A percentile compares a stretch with the other conserved stretches of the same genome.
Conservation (phyloP, 352 stramenopile species). For the Globisporangium middletonii region DNA sequence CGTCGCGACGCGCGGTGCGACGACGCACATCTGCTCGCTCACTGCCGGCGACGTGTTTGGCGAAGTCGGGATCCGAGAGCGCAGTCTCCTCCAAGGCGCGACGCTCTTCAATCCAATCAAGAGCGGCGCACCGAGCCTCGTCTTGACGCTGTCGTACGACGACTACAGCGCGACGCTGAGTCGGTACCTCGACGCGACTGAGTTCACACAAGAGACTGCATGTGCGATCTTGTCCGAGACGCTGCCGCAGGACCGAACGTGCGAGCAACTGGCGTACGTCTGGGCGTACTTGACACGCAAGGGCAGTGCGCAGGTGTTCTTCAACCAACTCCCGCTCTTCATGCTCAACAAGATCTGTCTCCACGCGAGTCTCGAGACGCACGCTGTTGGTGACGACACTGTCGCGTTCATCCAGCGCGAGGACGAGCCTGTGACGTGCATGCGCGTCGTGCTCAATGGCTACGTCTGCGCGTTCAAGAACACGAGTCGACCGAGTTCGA, state of each 20-base stretch:
- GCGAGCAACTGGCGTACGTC: constrained; percentile 32
- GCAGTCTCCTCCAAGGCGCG: constrained; percentile 17
- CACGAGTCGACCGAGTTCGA: not conserved
- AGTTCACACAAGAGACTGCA: constrained; percentile 19
- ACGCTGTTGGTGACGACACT: constrained; percentile 19
- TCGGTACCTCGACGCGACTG: constrained; percentile 18
- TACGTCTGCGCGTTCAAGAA: constrained; percentile 40
- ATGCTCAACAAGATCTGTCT: constrained; percentile 26
- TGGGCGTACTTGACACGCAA: constrained; percentile 22
- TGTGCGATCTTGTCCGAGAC: constrained; percentile 21
- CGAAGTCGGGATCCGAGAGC: constrained; percentile 16
- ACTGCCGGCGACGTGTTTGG: constrained; percentile 29
- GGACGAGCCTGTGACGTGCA: constrained; percentile 17
- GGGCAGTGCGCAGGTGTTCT: constrained; percentile 30
- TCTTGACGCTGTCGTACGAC: constrained; percentile 23
- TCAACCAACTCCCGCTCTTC: constrained; percentile 24
- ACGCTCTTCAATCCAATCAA: constrained; percentile 24
- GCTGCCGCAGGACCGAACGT: constrained; percentile 34
- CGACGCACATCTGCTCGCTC: constrained; percentile 34
- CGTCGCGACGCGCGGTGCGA: not conserved
- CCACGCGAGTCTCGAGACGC: constrained; percentile 25
- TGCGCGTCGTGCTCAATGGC: constrained; percentile 36
- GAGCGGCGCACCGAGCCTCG: constrained; percentile 6
- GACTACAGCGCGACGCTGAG: constrained; percentile 18
- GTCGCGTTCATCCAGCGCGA: constrained; percentile 33